phyloP scores from a whole-genome alignment of 164 flowering plant genomes.

The Liquidambar formosana region DNA sequence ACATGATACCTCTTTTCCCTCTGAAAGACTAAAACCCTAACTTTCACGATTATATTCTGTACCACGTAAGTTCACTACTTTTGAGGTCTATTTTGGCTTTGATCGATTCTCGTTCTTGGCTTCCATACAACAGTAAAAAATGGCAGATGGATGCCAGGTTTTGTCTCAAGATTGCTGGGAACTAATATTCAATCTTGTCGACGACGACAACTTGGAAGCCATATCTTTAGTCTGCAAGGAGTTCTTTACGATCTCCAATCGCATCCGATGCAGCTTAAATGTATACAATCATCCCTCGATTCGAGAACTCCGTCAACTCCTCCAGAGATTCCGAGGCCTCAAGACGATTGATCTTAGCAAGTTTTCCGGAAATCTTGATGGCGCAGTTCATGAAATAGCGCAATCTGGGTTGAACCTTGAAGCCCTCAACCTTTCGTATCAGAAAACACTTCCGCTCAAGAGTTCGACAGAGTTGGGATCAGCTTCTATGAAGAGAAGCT shows the following conservation, averaged over 20 bases:
- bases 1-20: too few relatives aligned
- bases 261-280: background rate
- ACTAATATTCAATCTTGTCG: background rate
- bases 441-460: background rate
- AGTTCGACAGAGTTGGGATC: background rate
- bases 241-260: background rate
- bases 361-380: background rate
- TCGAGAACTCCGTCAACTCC: background rate
- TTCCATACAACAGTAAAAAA: background rate
- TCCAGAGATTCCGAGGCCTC: background rate
- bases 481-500: background rate
- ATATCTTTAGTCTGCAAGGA: background rate
- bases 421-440: background rate
- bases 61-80: too few relatives aligned
- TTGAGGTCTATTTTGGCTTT: too few relatives aligned
- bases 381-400: background rate
- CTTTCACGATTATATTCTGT: too few relatives aligned
- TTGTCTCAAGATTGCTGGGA: background rate
- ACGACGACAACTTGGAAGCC: background rate
- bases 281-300: background rate
- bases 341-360: background rate
- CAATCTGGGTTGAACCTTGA: background rate
- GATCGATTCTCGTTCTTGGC: too few relatives aligned
- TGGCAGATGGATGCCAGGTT: background rate
- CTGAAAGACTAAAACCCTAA: too few relatives aligned